A percentile compares a stretch with the other conserved stretches of the same genome.
Conservation (phyloP, 805 yeast species). For the Groenewaldozyma salmanticensis region DNA sequence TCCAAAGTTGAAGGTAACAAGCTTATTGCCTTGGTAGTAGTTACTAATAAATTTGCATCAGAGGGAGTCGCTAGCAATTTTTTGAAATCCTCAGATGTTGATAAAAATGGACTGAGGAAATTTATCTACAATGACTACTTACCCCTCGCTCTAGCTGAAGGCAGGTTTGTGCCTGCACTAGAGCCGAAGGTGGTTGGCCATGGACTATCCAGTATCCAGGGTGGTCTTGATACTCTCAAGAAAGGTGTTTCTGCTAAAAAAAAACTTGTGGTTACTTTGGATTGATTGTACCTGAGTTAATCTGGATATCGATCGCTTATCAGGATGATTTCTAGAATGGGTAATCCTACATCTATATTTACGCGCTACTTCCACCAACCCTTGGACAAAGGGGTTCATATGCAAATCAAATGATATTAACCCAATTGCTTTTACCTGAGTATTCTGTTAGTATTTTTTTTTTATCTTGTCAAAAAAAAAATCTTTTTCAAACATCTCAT, state of each 20-base stretch:
- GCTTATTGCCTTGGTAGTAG: background rate
- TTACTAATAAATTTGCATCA: background rate
- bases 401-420: too few relatives aligned
- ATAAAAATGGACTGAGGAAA: background rate
- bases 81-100: background rate
- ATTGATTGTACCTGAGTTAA: too few relatives aligned
- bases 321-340: too few relatives aligned
- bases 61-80: background rate
- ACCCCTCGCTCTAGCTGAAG: background rate
- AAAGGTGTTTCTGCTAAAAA: conserved; percentile 1
- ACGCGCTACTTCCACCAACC: too few relatives aligned
- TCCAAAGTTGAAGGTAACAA: background rate
- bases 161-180: background rate
- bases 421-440: too few relatives aligned
- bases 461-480: too few relatives aligned
- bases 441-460: too few relatives aligned
- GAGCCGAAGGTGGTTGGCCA: background rate
- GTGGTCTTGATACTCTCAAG: background rate
- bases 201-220: background rate
- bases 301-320: too few relatives aligned
- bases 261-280: conserved; percentile 3
- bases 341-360: too few relatives aligned
- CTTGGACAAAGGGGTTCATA: too few relatives aligned
- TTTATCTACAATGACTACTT: background rate
- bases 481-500: too few relatives aligned